Percentiles rank a stretch among this genome's conserved stretches.
phyloP scores from a whole-genome alignment of 2,329 filamentous ascomycete genomes.

The Malbranchea cinnamomea region DNA sequence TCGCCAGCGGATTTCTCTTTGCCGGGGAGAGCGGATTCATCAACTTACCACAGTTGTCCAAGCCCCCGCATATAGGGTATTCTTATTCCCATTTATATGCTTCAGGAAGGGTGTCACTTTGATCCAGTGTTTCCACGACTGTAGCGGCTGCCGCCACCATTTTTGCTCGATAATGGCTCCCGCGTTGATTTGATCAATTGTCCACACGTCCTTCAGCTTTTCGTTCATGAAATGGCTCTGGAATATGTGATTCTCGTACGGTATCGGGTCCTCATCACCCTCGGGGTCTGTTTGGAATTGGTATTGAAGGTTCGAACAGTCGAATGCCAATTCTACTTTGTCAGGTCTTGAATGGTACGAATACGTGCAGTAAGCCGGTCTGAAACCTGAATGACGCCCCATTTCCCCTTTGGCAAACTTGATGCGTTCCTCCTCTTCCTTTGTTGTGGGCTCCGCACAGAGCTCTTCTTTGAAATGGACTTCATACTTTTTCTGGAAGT shows the following conservation, averaged over 20 bases:
- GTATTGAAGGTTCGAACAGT: slow-evolving; percentile 61
- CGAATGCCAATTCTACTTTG: slow-evolving; percentile 51
- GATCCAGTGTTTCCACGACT: slow-evolving; percentile 45
- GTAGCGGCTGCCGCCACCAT: slow-evolving; percentile 50
- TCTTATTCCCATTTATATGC: slow-evolving; percentile 51
- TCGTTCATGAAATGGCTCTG: slow-evolving; percentile 51
- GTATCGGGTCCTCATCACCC: slow-evolving; percentile 15
- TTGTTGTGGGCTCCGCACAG: slow-evolving; percentile 31
- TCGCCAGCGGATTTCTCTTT: slow-evolving; percentile 1
- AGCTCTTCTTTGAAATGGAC: slow-evolving; percentile 37
- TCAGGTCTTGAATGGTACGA: slow-evolving; percentile 37
- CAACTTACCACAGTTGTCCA: slow-evolving; percentile 53
- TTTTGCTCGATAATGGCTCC: slow-evolving; percentile 42
- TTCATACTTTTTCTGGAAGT: slow-evolving; percentile 45
- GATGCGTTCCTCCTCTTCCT: slow-evolving; percentile 31
- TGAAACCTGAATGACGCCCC: slow-evolving; percentile 30
- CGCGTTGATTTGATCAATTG: slow-evolving; percentile 40
- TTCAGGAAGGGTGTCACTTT: slow-evolving; percentile 56
- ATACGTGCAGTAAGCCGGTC: slow-evolving; percentile 47
- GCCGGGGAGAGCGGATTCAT: not conserved
- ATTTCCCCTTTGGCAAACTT: slow-evolving; percentile 31
- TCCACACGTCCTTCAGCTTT: slow-evolving; percentile 41
- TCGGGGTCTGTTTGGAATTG: slow-evolving; percentile 42
- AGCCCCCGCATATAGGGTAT: slow-evolving; percentile 48
- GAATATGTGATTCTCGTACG: slow-evolving; percentile 49